Base-by-base conservation (phyloP, 139 green algal species). In the Auxenochlorella pyrenoidosa region DNA sequence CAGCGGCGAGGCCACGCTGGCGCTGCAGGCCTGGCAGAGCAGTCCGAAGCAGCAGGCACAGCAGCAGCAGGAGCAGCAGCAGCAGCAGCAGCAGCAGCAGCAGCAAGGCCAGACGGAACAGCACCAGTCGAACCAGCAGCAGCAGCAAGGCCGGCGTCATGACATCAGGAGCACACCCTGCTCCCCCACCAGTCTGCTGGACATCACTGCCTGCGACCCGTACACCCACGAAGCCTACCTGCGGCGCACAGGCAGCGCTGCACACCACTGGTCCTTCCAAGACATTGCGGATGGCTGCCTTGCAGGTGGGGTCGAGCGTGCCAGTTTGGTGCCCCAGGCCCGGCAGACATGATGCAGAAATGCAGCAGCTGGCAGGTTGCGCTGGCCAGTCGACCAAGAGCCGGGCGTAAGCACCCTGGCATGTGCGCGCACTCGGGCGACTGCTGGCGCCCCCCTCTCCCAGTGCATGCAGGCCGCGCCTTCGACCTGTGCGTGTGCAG, bases 401-500 rank as follows among this genome's bases (percentile, higher is more conserved):
- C 54, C 16, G 2, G 22, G 15, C 54, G 22, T 22, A 8, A 63
- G 18, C 54, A 63, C 54, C 47, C 54, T 63, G 54, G 2, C 22
- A 13, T 24, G 16, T 63, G 15, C 18, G 54, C 16, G 54, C 54
- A 24, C 54, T 63, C 47, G 47, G 47, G 8, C 10, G 47, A 34
- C n/a, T n/a, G n/a, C n/a, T n/a, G n/a, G n/a, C n/a, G n/a, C n/a
- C n/a, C n/a, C n/a, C n/a, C n/a, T n/a, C n/a, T n/a, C n/a, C n/a
- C n/a, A n/a, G 43, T 30, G 21, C 75, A 0, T 28, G 43, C 75
- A 81, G 75, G 43, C 30, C 75, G 43, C 43, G 28, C 30, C 43
- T 81, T 81, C 34, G 75, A 81, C 44, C 75, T 81, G 12, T 81
- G 75, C 30, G 43, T 81, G 43, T 81, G 75, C 75, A 81, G 75